Evolutionary conservation across 305 asterid genomes (phyloP).

Genomic region (Solanum hybrid): DNA sequence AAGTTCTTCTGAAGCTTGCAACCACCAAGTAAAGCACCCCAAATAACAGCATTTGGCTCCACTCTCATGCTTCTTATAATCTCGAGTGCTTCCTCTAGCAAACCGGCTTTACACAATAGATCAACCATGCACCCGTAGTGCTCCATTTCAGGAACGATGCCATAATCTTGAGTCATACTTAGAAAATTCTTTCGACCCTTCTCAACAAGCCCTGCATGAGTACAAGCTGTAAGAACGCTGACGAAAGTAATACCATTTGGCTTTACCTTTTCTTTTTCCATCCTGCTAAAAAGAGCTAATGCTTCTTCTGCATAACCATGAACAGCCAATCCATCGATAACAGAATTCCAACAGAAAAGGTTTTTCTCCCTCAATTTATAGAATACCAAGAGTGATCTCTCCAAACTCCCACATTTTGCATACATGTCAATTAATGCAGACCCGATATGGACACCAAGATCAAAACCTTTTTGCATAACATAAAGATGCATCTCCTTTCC

Average conservation of each 20-base stretch:
- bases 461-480: conserved; percentile 16
- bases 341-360: conserved; percentile 59
- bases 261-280: conserved; percentile 43
- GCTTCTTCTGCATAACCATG: conserved; percentile 60
- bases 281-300: conserved; percentile 32
- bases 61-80: conserved; percentile 43
- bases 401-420: conserved; percentile 60
- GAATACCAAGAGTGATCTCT: conserved; percentile 49
- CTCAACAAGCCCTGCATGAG: conserved; percentile 58
- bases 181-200: conserved; percentile 38
- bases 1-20: conserved; percentile 59
- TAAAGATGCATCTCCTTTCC: conserved; percentile 51
- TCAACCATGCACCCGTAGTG: conserved; percentile 63
- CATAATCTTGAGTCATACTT: conserved; percentile 34
- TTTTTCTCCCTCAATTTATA: conserved; percentile 50
- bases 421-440: conserved; percentile 71
- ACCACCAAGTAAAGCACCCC: conserved; percentile 64
- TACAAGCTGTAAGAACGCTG: conserved; percentile 56
- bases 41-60: conserved; percentile 54
- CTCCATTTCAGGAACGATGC: conserved; percentile 40
- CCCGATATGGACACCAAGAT: conserved; percentile 48
- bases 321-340: conserved; percentile 60
- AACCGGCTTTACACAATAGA: conserved; percentile 49
- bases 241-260: conserved; percentile 59
- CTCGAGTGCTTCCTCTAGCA: conserved; percentile 46